Evolutionary conservation across 2,329 filamentous ascomycete species (phyloP).

Genomic region (Ambrosiella xylebori): DNA sequence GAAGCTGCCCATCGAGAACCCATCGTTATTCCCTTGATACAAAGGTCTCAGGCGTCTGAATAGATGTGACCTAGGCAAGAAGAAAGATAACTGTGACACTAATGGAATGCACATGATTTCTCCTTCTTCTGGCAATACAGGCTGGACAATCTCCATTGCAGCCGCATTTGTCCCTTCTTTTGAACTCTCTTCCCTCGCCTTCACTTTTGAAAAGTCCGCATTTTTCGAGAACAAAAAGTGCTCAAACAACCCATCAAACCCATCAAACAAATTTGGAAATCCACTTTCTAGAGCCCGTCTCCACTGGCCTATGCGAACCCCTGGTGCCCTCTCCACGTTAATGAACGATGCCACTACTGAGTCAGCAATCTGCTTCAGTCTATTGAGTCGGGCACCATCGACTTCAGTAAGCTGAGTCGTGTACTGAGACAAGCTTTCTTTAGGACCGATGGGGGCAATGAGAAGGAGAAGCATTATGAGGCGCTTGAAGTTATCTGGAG

Average conservation of each 20-base stretch:
- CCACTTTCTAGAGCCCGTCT: slow-evolving; percentile 39
- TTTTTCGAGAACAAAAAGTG: slow-evolving; percentile 61
- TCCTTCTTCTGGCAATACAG: slow-evolving; percentile 33
- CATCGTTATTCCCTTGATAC: slow-evolving; percentile 52
- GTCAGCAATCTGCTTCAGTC: slow-evolving; percentile 44
- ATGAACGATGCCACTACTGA: slow-evolving; percentile 49
- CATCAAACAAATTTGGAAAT: slow-evolving; percentile 49
- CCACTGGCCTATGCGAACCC: slow-evolving; percentile 45
- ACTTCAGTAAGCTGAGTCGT: slow-evolving; percentile 36
- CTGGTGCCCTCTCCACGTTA: slow-evolving; percentile 44
- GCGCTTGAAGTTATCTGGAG: slow-evolving; percentile 54
- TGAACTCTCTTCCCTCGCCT: background rate
- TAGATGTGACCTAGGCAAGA: slow-evolving; percentile 45
- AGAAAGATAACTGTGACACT: slow-evolving; percentile 56
- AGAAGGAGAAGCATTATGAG: slow-evolving; percentile 54
- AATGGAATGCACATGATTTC: slow-evolving; percentile 49
- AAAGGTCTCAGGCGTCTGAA: slow-evolving; percentile 49
- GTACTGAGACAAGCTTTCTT: slow-evolving; percentile 47
- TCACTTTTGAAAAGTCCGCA: slow-evolving; percentile 42
- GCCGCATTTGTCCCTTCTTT: background rate
- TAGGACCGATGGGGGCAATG: slow-evolving; percentile 44
- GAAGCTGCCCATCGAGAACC: slow-evolving; percentile 63
- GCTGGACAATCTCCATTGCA: slow-evolving; percentile 21
- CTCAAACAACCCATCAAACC: slow-evolving; percentile 52
- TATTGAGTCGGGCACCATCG: slow-evolving; percentile 25